Evolutionary conservation across 2,329 filamentous ascomycete species (phyloP).

Genomic region (Aureobasidium vineae): DNA sequence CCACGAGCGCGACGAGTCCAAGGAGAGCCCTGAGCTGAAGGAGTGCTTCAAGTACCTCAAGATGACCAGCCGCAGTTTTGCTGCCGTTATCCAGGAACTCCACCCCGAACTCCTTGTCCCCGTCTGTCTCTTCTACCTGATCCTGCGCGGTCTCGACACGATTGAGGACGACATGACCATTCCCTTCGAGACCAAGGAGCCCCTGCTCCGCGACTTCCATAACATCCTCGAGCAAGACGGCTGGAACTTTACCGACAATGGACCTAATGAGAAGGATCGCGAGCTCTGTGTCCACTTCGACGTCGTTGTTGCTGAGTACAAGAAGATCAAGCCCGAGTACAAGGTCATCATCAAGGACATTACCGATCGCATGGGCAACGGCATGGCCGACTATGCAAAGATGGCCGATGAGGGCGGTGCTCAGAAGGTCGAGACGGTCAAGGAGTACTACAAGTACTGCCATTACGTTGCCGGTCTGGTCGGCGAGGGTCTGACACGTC

Average conservation of each 20-base stretch:
- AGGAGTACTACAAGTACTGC: conserved; percentile 95
- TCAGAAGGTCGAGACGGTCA: conserved; percentile 75
- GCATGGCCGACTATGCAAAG: conserved; percentile 93
- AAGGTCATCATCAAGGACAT: conserved; percentile 88
- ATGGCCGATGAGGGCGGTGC: conserved; percentile 63
- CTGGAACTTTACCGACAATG: conserved; percentile 86
- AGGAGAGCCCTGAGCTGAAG: conserved; percentile 70
- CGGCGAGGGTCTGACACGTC: conserved; percentile 83
- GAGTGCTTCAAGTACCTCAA: conserved; percentile 85
- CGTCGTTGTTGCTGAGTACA: conserved; percentile 79
- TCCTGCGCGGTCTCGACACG: conserved; percentile 91
- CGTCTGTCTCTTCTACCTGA: conserved; percentile 87
- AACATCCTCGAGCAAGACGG: conserved; percentile 75
- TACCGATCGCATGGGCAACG: conserved; percentile 91
- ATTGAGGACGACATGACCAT: conserved; percentile 99
- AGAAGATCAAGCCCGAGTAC: conserved; percentile 82
- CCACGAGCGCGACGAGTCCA: conserved; percentile 72
- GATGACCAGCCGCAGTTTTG: conserved; percentile 88
- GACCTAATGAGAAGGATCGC: conserved; percentile 89
- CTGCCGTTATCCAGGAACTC: conserved; percentile 89
- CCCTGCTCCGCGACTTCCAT: conserved; percentile 79
- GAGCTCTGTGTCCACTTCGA: conserved; percentile 92
- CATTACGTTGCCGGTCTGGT: conserved; percentile 99
- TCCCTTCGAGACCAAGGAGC: conserved; percentile 75
- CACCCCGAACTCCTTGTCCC: conserved; percentile 91